A percentile compares a stretch with the other conserved stretches of the same genome.
These are phyloP conservation scores for Neurospora sp. DNA, from an alignment of 495 filamentous ascomycete species.

Conservation along the genomic window DNA sequence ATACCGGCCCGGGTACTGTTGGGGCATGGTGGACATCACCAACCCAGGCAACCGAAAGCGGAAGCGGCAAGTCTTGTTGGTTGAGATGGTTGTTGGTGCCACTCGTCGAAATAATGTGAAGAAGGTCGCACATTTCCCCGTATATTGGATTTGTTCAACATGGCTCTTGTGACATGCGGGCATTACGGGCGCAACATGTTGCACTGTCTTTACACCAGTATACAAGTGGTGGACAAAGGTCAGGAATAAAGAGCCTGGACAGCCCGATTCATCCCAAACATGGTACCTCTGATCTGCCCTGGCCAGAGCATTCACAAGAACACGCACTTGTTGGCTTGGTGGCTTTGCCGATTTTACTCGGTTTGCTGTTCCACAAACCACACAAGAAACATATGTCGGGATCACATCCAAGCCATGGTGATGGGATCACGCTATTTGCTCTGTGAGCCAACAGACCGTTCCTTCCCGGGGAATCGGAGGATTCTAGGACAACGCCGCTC, in stretches of 20 bases:
- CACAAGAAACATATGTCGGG: background rate
- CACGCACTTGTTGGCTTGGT: background rate
- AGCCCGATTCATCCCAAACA: background rate
- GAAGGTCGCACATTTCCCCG: background rate
- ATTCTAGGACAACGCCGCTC: background rate
- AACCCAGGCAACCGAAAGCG: background rate
- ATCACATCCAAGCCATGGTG: background rate
- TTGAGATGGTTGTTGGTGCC: background rate
- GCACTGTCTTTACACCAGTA: background rate
- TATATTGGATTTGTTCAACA: background rate
- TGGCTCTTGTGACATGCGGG: background rate
- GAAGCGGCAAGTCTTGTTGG: background rate
- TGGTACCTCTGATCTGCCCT: background rate
- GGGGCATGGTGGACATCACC: background rate
- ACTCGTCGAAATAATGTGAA: background rate
- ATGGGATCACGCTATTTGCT: background rate
- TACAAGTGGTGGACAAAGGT: background rate
- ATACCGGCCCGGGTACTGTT: background rate
- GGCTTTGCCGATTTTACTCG: background rate
- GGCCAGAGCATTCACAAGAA: background rate
- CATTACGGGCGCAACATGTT: background rate
- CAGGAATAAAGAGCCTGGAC: background rate
- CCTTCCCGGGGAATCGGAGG: background rate
- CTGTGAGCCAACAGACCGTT: background rate
- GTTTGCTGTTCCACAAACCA: background rate